These are phyloP conservation scores for Fusarium hainanense DNA, from an alignment of 2,329 filamentous ascomycete genomes.

Conservation along the genomic window DNA sequence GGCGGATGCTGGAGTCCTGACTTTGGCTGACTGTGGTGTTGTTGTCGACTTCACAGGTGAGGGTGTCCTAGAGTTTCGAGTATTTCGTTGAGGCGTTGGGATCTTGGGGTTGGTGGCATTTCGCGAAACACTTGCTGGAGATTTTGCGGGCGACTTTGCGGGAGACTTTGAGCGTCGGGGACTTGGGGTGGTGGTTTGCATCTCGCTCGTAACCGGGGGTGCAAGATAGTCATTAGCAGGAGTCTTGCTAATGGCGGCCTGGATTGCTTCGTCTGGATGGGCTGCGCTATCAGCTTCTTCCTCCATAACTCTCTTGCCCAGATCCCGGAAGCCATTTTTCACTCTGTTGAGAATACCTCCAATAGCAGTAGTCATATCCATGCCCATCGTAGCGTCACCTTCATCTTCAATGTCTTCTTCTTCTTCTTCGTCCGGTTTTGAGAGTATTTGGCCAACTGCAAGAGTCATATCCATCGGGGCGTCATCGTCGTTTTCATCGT, in stretches of 20 bases:
- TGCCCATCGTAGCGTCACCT: conserved; percentile 57
- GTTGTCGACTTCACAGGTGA: conserved; percentile 40
- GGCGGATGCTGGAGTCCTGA: conserved; percentile 42
- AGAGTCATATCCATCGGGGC: conserved; percentile 67
- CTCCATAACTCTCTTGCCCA: conserved; percentile 69
- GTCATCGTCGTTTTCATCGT: conserved; percentile 47
- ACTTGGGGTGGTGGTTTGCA: conserved; percentile 56
- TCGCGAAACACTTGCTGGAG: conserved; percentile 61
- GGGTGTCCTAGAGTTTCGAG: conserved; percentile 40
- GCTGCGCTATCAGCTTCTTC: conserved; percentile 65
- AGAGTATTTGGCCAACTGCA: conserved; percentile 66
- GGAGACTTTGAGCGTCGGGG: conserved; percentile 66
- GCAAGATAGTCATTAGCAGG: conserved; percentile 33
- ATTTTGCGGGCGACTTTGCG: conserved; percentile 63
- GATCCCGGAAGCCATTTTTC: conserved; percentile 48
- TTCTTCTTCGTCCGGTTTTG: conserved; percentile 49
- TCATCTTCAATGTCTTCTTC: conserved; percentile 47
- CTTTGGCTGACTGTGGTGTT: conserved; percentile 37
- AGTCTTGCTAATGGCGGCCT: conserved; percentile 41
- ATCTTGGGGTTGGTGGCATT: conserved; percentile 59
- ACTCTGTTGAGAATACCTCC: conserved; percentile 66
- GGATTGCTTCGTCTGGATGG: conserved; percentile 54
- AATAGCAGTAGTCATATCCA: conserved; percentile 75
- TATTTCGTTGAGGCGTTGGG: conserved; percentile 52
- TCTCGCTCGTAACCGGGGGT: conserved; percentile 48